Conservation (phyloP, 768 basidiomycete species). For the Royoungia palumana region DNA sequence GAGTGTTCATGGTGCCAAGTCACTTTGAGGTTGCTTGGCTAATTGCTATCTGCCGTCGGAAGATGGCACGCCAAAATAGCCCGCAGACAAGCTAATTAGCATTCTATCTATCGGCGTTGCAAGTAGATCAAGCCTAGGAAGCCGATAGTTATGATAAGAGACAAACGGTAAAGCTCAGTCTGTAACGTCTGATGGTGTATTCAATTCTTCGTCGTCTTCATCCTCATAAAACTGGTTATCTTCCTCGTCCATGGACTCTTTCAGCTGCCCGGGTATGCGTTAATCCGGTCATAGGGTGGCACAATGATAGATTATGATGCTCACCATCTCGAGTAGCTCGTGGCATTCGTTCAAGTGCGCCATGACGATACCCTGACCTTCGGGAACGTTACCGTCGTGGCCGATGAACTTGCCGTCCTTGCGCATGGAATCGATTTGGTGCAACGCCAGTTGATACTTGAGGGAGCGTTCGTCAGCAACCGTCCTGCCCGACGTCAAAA, state of each 20-base stretch:
- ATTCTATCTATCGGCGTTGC: not conserved
- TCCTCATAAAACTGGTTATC: slow-evolving; percentile 56
- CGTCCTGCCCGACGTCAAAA: not conserved
- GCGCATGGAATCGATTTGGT: slow-evolving; percentile 92
- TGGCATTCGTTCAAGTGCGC: slow-evolving; percentile 96
- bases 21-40: too few species aligned
- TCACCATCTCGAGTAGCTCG: slow-evolving; percentile 90
- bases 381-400: slow-evolving; percentile 83
- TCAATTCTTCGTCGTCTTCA: slow-evolving; percentile 37
- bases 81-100: too few species aligned
- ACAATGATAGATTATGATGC: slow-evolving; percentile 13
- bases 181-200: slow-evolving; percentile 8
- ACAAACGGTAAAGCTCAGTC: slow-evolving; percentile 7
- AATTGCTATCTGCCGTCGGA: too few species aligned
- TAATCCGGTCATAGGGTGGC: not conserved
- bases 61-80: too few species aligned
- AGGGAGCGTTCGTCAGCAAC: slow-evolving; percentile 1
- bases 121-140: not conserved
- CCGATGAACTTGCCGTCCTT: slow-evolving; percentile 93
- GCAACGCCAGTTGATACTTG: slow-evolving; percentile 90
- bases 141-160: not conserved
- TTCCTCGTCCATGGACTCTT: slow-evolving; percentile 77
- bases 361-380: slow-evolving; percentile 95
- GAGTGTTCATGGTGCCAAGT: too few species aligned
- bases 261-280: slow-evolving; percentile 41